Conservation (phyloP, 2,329 filamentous ascomycete species). For the Aspergillus japonicus region DNA sequence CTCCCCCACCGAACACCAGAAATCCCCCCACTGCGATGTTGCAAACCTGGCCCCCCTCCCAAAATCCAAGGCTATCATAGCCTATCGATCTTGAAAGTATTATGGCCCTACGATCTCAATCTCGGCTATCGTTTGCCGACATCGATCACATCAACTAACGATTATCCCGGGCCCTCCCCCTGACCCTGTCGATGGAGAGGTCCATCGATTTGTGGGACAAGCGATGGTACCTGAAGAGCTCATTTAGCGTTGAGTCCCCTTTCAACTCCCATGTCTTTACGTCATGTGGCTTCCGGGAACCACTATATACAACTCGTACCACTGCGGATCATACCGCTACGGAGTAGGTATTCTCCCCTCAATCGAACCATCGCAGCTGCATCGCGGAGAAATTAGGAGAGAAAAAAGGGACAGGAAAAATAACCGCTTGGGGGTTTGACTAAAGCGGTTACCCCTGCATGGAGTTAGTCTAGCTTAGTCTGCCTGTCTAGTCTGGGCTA, state of each 20-base stretch:
- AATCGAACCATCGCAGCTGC: neutral
- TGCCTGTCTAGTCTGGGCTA: neutral
- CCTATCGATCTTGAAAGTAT: no score
- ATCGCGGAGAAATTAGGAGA: neutral
- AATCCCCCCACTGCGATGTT: no score
- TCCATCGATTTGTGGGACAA: no score
- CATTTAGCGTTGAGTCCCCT: no score
- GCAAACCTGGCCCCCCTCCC: no score
- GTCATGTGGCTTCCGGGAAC: neutral
- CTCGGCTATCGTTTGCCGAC: neutral
- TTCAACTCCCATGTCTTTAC: no score
- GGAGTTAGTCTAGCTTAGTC: neutral
- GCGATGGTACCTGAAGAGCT: no score
- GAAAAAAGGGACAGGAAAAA: neutral
- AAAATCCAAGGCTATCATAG: no score
- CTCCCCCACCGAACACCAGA: no score
- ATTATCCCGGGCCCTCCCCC: neutral
- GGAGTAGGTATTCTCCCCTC: neutral
- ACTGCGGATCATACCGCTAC: neutral
- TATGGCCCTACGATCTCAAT: neutral
- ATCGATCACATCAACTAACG: no score
- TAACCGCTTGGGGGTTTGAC: neutral
- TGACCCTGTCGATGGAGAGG: neutral
- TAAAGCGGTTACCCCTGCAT: neutral
- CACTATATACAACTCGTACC: neutral